Evolutionary conservation across 176 grass and related monocot genomes (phyloP).

Genomic region (Stipa capillata): DNA sequence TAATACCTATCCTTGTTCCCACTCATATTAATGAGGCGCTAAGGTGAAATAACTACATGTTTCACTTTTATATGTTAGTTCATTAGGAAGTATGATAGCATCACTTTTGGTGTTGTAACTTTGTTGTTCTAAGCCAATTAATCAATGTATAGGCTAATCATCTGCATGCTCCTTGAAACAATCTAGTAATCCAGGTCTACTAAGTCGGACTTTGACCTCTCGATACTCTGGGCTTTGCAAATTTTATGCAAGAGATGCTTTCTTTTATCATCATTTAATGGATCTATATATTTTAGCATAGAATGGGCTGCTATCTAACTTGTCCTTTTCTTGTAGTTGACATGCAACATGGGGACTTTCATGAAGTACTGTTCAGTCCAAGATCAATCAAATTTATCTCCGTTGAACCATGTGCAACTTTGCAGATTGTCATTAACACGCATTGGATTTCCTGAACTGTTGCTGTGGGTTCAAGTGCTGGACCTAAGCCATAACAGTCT

Average conservation of each 20-base stretch:
- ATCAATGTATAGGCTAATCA: not conserved
- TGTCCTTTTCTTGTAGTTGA: constrained; percentile 50
- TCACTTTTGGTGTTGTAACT: no score
- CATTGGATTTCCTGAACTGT: constrained; percentile 55
- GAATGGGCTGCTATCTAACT: constrained; percentile 5
- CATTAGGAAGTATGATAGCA: no score
- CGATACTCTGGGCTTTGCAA: not conserved
- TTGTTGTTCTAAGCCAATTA: not conserved
- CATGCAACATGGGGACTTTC: constrained; percentile 51
- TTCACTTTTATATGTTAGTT: no score
- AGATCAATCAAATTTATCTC: constrained; percentile 34
- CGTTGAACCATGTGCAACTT: constrained; percentile 40
- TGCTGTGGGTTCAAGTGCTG: constrained; percentile 83
- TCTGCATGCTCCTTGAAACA: not conserved
- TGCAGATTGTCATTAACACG: constrained; percentile 52
- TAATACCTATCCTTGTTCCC: not conserved
- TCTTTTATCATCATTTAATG: not conserved
- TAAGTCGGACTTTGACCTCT: not conserved
- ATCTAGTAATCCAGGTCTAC: not conserved
- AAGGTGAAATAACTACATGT: not conserved
- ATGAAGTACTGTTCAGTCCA: constrained; percentile 49
- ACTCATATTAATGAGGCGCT: not conserved
- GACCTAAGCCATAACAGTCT: constrained; percentile 91
- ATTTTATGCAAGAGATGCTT: not conserved
- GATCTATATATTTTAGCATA: not conserved